Evolutionary conservation across 2,329 filamentous ascomycete genomes (phyloP).

Genomic region (Colletotrichum cereale): DNA sequence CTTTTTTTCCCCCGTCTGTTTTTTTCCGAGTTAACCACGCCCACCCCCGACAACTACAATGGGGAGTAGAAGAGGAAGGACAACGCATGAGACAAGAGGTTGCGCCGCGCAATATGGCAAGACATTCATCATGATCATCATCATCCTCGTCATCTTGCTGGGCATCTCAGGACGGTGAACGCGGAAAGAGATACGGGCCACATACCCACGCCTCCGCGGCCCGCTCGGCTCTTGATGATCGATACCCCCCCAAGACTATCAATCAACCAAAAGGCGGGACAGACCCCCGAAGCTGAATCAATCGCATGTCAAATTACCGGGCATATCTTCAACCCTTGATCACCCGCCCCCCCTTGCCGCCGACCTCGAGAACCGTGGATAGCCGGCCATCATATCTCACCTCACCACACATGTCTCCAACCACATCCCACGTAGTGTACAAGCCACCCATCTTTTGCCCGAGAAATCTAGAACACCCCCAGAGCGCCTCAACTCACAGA

Average conservation of each 20-base stretch:
- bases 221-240: background rate
- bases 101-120: too few species aligned
- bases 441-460: background rate
- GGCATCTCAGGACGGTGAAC: background rate
- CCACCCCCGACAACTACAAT: background rate
- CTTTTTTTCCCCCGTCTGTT: background rate
- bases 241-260: background rate
- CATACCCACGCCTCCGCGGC: background rate
- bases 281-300: background rate
- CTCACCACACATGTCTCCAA: background rate
- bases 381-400: background rate
- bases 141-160: too few species aligned
- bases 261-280: background rate
- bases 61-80: background rate
- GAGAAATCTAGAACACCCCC: background rate
- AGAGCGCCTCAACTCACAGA: background rate
- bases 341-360: background rate
- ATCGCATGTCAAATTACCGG: background rate
- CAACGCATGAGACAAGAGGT: background rate
- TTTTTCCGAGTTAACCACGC: background rate
- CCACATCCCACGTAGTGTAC: background rate
- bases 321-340: background rate
- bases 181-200: background rate
- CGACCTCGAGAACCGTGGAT: background rate
- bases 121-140: background rate